Base-by-base conservation (phyloP, 768 basidiomycete genomes). In the Phanerodontia chrysosporium region DNA sequence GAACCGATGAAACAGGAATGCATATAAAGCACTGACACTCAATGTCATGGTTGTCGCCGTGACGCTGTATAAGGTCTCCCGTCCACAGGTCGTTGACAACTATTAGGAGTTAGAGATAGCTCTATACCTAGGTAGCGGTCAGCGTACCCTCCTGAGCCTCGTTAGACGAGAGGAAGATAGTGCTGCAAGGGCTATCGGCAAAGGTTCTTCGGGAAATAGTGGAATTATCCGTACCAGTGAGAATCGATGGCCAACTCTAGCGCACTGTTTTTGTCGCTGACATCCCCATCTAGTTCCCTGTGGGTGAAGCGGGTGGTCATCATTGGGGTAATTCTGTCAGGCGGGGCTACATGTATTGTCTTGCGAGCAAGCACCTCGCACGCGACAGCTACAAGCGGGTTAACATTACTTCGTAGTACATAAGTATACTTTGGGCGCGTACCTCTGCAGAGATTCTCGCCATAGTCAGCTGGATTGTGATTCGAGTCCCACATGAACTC, bases 171-270 rank as follows among this genome's bases (percentile, higher is more conserved):
- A 95, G 72, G 70, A 95, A 95, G 64, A 91, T 89, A 6, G 84
- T 81, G 64, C 91, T 92, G 53, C 6, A 58, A 42, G 22, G n/a
- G 27, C 10, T 24, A 24, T 21, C 32, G 52, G 46, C 55, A 49
- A 57, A 12, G 61, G 45, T 27, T 46, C n/a, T n/a, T n/a, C n/a
- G 10, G 24, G 45, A 44, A 9, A 59, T 51, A 39, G 1, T 22
- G 55, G 57, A 51, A 44, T 14, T 60, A 25, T 56, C 18, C 67
- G 39, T 66, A 93, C 92, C 93, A 92, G 65, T 93, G 85, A 55
- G 91, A 83, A 71, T 98, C 95, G 61, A 96, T 91, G n/a, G 95
- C 94, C 70, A 87, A 75, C 70, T 98, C 95, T 45, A 97, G 76
- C 8, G 89, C 87, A 65, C 89, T 92, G 4, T 83, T 76, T 64